Conservation (phyloP, 371 early-diverging fungal genomes). For the Smittium culicis region DNA sequence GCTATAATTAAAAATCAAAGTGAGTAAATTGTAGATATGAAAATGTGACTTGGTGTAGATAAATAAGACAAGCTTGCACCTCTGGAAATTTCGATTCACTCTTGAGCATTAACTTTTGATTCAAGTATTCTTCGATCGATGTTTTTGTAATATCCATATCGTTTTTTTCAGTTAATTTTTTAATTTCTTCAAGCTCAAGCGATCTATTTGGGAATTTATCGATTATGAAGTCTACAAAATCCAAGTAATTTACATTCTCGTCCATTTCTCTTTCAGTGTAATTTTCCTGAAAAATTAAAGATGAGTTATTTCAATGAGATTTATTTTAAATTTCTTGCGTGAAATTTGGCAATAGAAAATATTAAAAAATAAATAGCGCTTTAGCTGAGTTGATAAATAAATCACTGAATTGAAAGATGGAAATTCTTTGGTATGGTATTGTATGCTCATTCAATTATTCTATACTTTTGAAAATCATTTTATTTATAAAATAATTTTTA, state of each 20-base stretch:
- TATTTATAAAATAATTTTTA: no score
- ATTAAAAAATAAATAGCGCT: no score
- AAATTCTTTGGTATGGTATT: no score
- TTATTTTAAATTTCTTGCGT: no score
- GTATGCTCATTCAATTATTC: no score
- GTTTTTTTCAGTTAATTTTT: not conserved
- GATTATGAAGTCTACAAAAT: constrained; percentile 4
- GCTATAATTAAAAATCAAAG: no score
- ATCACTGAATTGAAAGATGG: no score
- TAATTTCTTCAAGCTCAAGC: not conserved
- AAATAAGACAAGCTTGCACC: constrained; percentile 1
- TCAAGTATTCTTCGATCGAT: constrained; percentile 6
- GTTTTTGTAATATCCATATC: constrained; percentile 10
- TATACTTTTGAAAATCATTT: no score
- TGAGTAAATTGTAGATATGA: no score
- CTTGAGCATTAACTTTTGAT: not conserved
- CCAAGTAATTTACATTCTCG: not conserved
- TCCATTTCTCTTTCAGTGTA: not conserved
- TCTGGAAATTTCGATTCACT: constrained; percentile 4
- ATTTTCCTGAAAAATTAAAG: not conserved
- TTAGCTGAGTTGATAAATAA: no score
- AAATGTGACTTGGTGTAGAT: not conserved
- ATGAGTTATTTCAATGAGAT: no score
- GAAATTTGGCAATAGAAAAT: no score
- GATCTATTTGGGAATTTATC: not conserved